Conservation (phyloP, 495 filamentous ascomycete species). For the Sabuloglossum arenarium region DNA sequence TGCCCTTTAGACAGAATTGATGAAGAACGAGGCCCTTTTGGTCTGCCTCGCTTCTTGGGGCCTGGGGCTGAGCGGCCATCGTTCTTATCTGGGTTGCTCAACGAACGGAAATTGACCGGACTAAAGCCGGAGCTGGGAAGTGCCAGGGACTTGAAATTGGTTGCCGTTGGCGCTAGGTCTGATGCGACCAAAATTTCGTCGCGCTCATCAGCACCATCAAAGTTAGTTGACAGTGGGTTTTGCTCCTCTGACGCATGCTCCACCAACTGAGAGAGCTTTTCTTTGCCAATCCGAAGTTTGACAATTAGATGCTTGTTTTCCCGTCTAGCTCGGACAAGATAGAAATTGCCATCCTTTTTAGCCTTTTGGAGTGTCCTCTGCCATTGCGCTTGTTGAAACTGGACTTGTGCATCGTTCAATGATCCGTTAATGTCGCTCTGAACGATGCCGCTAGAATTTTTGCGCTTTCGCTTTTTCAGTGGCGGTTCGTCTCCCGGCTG, state of each 20-base stretch:
- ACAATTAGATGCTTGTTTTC: slow-evolving; percentile 17
- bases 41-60: not conserved
- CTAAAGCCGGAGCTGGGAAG: not conserved
- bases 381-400: slow-evolving; percentile 19
- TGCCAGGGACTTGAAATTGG: not conserved
- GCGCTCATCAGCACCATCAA: slow-evolving; percentile 2
- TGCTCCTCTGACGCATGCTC: not conserved
- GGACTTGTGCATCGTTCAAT: slow-evolving; percentile 15
- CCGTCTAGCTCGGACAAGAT: slow-evolving; percentile 16
- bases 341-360: slow-evolving; percentile 16
- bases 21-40: not conserved
- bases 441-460: not conserved
- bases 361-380: slow-evolving; percentile 18
- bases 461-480: not conserved
- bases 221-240: not conserved
- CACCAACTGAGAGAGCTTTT: slow-evolving; percentile 2
- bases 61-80: not conserved
- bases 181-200: not conserved
- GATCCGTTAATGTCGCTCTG: slow-evolving; percentile 4
- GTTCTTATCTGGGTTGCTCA: not conserved
- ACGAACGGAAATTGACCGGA: not conserved
- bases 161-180: not conserved
- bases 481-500: not conserved
- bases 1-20: not conserved
- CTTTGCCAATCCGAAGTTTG: slow-evolving; percentile 9